These are phyloP conservation scores for Medicago truncatula DNA, from an alignment of 306 rosid species.

Conservation along the genomic window MtrunA17r5.0-ANR NC_053046.1:29311501-29312000, in stretches of 20 bases:
- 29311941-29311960: background rate
- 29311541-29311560: background rate
- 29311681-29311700: constrained; percentile 34
- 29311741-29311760: constrained; percentile 40
- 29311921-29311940: no score
- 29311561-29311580: background rate
- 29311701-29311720: background rate
- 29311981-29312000: background rate
- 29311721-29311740: constrained; percentile 19
- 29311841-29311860: no score
- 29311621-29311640: constrained; percentile 37
- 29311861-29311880: no score
- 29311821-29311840: no score
- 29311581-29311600: background rate
- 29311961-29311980: background rate
- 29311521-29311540: no score
- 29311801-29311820: no score
- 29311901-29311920: no score
- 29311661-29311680: constrained; percentile 36
- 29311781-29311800: no score
- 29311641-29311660: constrained; percentile 23
- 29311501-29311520: no score
- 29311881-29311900: no score
- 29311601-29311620: constrained; percentile 18
- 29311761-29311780: constrained; percentile 36